Conservation (phyloP, 352 stramenopile genomes). For the Phytophthora chlamydospora region DNA sequence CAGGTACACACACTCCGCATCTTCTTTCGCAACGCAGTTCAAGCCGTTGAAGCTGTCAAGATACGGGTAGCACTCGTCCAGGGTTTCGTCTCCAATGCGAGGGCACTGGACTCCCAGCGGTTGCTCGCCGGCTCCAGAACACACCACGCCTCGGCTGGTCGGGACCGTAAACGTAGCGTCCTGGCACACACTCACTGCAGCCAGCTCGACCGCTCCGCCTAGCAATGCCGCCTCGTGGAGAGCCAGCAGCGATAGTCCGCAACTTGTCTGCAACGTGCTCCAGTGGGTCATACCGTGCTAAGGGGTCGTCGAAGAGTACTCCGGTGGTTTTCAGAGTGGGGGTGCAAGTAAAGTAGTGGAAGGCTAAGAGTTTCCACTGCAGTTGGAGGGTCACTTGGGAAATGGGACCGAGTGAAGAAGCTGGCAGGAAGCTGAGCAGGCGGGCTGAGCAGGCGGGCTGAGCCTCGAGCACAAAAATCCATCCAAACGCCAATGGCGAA, state of each 20-base stretch:
- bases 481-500: slow-evolving; percentile 12
- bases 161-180: slow-evolving; percentile 50
- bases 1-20: slow-evolving; percentile 43
- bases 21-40: slow-evolving; percentile 41
- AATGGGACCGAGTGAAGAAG: slow-evolving; percentile 32
- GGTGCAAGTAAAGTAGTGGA: slow-evolving; percentile 19
- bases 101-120: slow-evolving; percentile 42
- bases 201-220: slow-evolving; percentile 1
- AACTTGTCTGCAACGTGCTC: slow-evolving; percentile 12
- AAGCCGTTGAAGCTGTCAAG: slow-evolving; percentile 33
- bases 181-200: slow-evolving; percentile 41
- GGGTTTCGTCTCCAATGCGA: slow-evolving; percentile 29
- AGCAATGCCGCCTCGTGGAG: slow-evolving; percentile 4
- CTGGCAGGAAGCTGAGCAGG: slow-evolving; percentile 4
- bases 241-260: slow-evolving; percentile 8
- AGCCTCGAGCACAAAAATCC: slow-evolving; percentile 26
- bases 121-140: slow-evolving; percentile 28
- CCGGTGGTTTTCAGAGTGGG: slow-evolving; percentile 5
- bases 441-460: background rate
- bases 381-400: slow-evolving; percentile 26
- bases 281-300: slow-evolving; percentile 11
- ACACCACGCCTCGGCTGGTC: slow-evolving; percentile 34
- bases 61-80: slow-evolving; percentile 41
- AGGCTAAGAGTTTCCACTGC: slow-evolving; percentile 4
- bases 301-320: slow-evolving; percentile 19